Base-by-base conservation (phyloP, 2,329 filamentous ascomycete genomes). In the Fusarium transvaalense region DNA sequence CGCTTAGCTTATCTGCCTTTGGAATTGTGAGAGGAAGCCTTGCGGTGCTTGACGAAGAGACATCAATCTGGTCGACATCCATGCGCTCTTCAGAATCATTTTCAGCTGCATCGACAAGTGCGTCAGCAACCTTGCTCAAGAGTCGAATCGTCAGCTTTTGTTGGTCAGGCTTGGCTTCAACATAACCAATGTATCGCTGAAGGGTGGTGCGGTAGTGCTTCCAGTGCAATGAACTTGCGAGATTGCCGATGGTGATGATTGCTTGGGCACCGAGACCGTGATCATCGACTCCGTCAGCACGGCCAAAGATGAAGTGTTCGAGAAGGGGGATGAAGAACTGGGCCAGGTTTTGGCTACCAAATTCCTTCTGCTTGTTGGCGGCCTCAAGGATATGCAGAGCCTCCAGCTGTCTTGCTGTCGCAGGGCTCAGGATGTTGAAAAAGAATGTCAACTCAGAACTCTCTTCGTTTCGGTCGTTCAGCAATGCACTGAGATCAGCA, bases 231-330 rank as follows among this genome's bases (percentile, higher is more conserved):
- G 89, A 93, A 64, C 88, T 85, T 6, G 92, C 89, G 57, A 99
- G 79, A 27, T 86, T 84, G 3, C 92, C 91, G 61, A 99, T 91
- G 0, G 94, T 91, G 12, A 85, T 88, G n/a, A 94, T 91, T 7
- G 95, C 90, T 78, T 97, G 93, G 17, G 94, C 93, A 50, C 93
- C 90, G 54, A 98, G 84, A 50, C 94, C 95, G 71, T 97, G 92
- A 35, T 93, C 94, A 76, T 97, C 93, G 23, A 78, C 83, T 10
- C 85, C 84, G 47, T 93, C 92, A 6, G 87, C 88, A 62, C 91
- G 89, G 61, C 94, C 91, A 75, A 97, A 95, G 25, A 97, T 91
- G 75, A 97, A 98, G 76, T 97, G 94, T 76, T 99, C 96, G 12
- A 98, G 84, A 21, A 99, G 84, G 1, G 96, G 97, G 39, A 99